A percentile compares a stretch with the other conserved stretches of the same genome.
Conservation (phyloP, 345 rosid species). For the Hevea brasiliensis region DNA sequence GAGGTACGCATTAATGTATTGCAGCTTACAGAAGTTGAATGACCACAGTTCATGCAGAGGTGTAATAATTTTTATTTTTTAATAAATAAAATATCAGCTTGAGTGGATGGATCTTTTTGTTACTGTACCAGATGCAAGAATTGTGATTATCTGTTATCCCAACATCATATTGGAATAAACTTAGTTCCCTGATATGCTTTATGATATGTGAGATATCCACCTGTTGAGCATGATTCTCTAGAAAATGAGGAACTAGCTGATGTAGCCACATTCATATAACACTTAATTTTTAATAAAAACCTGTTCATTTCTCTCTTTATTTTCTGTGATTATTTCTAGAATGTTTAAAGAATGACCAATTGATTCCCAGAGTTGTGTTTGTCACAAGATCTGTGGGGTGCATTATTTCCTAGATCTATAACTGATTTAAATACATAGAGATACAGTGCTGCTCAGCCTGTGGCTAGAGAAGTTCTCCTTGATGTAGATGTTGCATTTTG, state of each 20-base stretch:
- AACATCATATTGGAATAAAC: neutral
- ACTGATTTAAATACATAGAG: neutral
- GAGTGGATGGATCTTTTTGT: neutral
- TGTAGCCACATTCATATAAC: neutral
- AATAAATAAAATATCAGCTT: neutral
- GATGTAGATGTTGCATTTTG: neutral
- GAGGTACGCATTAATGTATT: constrained; percentile 50
- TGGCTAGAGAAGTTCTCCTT: neutral
- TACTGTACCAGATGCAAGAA: neutral
- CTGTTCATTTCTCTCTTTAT: neutral
- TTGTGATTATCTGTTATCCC: neutral
- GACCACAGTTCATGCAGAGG: neutral
- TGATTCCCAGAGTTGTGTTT: neutral
- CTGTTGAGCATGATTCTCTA: neutral
- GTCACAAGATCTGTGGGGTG: neutral
- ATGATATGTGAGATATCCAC: neutral
- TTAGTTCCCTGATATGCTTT: neutral
- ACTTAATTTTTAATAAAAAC: neutral
- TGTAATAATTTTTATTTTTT: neutral
- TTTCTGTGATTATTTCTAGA: neutral
- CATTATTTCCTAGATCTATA: neutral
- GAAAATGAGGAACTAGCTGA: neutral
- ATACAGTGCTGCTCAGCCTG: neutral
- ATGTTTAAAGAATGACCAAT: neutral
- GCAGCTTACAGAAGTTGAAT: neutral